Conservation (phyloP, 192 early-diverging fungal species). For the Backusella morwellensis region DNA sequence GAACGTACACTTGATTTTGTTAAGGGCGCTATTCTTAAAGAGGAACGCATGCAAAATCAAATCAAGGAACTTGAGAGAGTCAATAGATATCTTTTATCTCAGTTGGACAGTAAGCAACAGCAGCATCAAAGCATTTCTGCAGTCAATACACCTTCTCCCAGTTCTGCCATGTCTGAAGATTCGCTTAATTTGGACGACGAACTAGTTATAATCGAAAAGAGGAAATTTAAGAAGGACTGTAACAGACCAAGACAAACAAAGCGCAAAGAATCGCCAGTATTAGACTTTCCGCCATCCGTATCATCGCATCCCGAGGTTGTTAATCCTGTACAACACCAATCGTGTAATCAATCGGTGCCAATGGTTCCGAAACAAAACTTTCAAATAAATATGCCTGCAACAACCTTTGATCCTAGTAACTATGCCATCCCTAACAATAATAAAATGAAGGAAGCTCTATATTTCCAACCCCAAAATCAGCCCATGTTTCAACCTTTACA, state of each 20-base stretch:
- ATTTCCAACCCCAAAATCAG: background rate
- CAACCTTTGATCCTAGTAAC: background rate
- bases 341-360: slow-evolving; percentile 1
- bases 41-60: slow-evolving; percentile 23
- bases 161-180: slow-evolving; percentile 2
- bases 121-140: background rate
- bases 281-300: background rate
- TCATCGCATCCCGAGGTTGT: background rate
- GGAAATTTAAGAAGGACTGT: background rate
- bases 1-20: slow-evolving; percentile 69
- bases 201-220: background rate
- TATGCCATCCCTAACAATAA: background rate
- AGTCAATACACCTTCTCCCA: background rate
- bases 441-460: background rate
- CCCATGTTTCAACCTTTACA: background rate
- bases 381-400: background rate
- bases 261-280: background rate
- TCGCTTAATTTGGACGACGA: slow-evolving; percentile 1
- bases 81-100: slow-evolving; percentile 12
- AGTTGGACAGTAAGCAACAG: slow-evolving; percentile 3
- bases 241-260: background rate
- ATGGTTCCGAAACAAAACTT: background rate
- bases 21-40: slow-evolving; percentile 8
- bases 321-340: background rate
- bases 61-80: slow-evolving; percentile 19